Evolutionary conservation across 2,329 filamentous ascomycete species (phyloP), one percentile per base, ranked within the genome.

Genomic region (Penicillium italicum): DNA sequence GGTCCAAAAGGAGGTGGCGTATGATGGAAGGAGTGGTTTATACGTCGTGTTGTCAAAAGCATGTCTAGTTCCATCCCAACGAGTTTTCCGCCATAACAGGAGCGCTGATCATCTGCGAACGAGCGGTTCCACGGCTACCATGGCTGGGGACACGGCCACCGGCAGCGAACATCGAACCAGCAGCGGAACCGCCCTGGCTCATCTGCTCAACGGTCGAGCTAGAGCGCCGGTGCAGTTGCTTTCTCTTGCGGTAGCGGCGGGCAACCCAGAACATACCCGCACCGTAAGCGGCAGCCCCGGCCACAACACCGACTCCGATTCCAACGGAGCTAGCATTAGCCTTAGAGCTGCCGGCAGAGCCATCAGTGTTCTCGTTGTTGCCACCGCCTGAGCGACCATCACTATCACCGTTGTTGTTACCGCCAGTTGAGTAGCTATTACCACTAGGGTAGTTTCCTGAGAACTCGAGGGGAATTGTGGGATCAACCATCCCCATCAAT

Each of bases 41-140:
- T 55, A 44, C 47, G 56, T 63, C 56, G 56, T 50, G 43, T 56
- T 59, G 28, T 50, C 51, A 56, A 57, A 46, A 50, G 20, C 50
- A 55, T 56, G 37, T 67, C 85, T 82, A 97, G 79, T 95, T 96
- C 92, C 92, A 97, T 67, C 92, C 92, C 63, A 97, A 83, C 49
- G 91, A 96, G 81, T 97, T 97, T 79, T 95, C 91, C 4, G 91
- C 88, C 74, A 92, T 92, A 61, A 96, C 89, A 4, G 92, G 92
- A 33, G 90, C 90, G 59, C 90, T 95, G 72, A 97, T 96, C 74
- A 87, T 84, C 68, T 85, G 82, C 52, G 85, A 86, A 59, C 86
- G 78, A 53, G 84, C 80, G 62, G 81, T 87, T 57, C 85, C 83
- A 62, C 88, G 88, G 70, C 89, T 92, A 63, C 82, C 84, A 52